Conservation (phyloP, 495 filamentous ascomycete species). For the Durotheca rogersii region DNA sequence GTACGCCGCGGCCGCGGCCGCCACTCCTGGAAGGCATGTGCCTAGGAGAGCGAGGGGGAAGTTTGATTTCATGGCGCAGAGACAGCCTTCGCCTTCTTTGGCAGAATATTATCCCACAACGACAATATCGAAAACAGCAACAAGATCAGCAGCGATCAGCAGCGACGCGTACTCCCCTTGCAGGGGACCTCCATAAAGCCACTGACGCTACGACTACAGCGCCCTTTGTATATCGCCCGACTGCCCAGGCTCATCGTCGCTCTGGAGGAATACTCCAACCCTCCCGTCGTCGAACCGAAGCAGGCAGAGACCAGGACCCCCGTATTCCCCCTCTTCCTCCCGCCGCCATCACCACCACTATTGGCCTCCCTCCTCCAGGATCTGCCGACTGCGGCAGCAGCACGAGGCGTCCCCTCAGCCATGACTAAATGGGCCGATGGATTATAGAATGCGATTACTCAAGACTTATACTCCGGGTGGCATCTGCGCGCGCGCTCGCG, state of each 20-base stretch:
- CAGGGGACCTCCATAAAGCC: not conserved
- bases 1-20: not conserved
- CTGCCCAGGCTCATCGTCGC: not conserved
- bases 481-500: too few species aligned
- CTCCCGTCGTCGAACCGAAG: too few species aligned
- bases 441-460: too few species aligned
- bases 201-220: slow-evolving; percentile 5
- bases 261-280: not conserved
- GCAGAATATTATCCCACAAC: not conserved
- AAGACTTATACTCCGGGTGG: too few species aligned
- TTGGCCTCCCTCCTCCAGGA: too few species aligned
- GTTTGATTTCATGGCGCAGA: slow-evolving; percentile 60
- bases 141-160: not conserved
- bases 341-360: too few species aligned
- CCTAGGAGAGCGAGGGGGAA: slow-evolving; percentile 60
- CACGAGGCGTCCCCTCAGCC: not conserved
- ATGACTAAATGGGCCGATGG: slow-evolving; percentile 7
- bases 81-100: not conserved
- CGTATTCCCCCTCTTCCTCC: too few species aligned
- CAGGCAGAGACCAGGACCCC: too few species aligned
- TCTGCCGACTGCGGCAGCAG: not conserved
- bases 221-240: slow-evolving; percentile 19
- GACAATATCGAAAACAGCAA: not conserved
- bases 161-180: not conserved
- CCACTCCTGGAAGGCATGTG: slow-evolving; percentile 1